These are phyloP conservation scores for Canna indica DNA, from an alignment of 176 grass and related monocot genomes.

Conservation along the genomic window DNA sequence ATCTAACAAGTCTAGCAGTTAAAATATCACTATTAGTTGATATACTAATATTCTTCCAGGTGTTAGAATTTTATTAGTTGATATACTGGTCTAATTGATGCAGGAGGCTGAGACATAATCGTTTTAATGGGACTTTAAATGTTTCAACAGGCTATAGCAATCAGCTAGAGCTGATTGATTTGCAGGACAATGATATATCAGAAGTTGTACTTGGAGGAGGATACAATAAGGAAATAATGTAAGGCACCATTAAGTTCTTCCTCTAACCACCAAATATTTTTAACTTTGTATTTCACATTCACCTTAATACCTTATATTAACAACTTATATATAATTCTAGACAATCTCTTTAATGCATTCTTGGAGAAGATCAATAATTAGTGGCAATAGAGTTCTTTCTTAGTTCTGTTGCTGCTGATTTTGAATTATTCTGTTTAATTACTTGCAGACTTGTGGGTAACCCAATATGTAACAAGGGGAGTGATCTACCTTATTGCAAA, in stretches of 20 bases:
- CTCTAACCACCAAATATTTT: neutral
- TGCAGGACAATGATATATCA: constrained; percentile 43
- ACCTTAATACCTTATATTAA: too few species aligned
- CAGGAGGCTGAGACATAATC: constrained; percentile 59
- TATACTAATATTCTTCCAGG: too few species aligned
- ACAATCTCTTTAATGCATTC: neutral
- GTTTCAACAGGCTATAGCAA: constrained; percentile 35
- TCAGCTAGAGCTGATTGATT: constrained; percentile 56
- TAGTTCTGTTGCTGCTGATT: neutral
- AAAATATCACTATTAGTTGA: neutral
- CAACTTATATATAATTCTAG: neutral
- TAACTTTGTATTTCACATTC: too few species aligned
- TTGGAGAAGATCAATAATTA: neutral
- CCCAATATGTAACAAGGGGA: constrained; percentile 34
- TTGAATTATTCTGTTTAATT: neutral
- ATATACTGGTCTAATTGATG: constrained; percentile 1
- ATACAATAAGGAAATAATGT: constrained; percentile 50
- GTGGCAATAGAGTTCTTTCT: neutral
- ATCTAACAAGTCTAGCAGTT: neutral
- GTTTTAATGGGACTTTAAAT: constrained; percentile 55
- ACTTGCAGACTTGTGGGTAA: constrained; percentile 51
- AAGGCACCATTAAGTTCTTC: constrained; percentile 1
- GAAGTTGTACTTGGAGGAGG: constrained; percentile 9
- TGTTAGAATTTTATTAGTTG: neutral
- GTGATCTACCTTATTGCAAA: constrained; percentile 33